These are phyloP conservation scores for Rutidosis leptorrhynchoides DNA, from an alignment of 129 eudicot genomes.

Conservation along the genomic window DNA sequence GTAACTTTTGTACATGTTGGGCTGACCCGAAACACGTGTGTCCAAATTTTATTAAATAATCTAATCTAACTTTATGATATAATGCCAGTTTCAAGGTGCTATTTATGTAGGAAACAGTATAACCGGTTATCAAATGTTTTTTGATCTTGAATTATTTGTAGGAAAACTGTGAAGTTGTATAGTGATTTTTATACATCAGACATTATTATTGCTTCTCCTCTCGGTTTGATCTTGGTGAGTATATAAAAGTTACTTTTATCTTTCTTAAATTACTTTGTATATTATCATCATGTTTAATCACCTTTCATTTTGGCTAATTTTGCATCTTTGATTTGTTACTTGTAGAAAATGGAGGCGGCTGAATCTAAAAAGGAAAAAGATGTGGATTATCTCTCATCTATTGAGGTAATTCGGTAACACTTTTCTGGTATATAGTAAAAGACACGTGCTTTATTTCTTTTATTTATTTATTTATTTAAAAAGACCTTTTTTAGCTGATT, in stretches of 20 bases:
- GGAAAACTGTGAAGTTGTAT: conserved; percentile 70
- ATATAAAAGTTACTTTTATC: not conserved
- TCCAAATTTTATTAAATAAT: not conserved
- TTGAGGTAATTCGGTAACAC: conserved; percentile 53
- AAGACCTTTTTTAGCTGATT: too few species aligned
- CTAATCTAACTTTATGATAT: not conserved
- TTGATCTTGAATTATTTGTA: conserved; percentile 29
- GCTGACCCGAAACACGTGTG: not conserved
- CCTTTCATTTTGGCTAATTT: conserved; percentile 7
- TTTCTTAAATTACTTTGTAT: not conserved
- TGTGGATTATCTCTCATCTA: conserved; percentile 89
- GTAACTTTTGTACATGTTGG: too few species aligned
- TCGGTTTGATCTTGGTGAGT: conserved; percentile 78
- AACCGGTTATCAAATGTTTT: not conserved
- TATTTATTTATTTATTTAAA: too few species aligned
- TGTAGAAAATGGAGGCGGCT: conserved; percentile 85
- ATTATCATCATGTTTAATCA: not conserved
- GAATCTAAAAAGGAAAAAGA: conserved; percentile 77
- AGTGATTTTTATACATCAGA: conserved; percentile 89
- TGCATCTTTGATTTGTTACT: conserved; percentile 19
- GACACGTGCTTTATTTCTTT: conserved; percentile 1
- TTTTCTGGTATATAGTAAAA: conserved; percentile 3
- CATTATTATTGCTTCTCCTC: conserved; percentile 87
- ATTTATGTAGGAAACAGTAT: not conserved
- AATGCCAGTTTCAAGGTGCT: not conserved